Conservation (phyloP, 2,329 filamentous ascomycete species). For the Pseudopithomyces maydicus region DNA sequence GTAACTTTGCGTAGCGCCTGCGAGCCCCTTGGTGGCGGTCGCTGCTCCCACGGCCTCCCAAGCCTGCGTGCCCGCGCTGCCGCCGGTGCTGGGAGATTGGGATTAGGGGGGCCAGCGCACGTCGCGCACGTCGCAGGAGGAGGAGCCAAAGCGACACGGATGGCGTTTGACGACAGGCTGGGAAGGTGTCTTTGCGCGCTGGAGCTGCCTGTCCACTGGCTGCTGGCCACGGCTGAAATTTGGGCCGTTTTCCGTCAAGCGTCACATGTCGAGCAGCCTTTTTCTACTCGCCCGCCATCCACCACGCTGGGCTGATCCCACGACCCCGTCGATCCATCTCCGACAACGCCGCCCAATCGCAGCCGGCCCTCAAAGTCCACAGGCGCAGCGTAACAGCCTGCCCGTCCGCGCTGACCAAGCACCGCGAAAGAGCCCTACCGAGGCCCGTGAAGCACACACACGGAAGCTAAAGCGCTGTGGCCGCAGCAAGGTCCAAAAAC, state of each 20-base stretch:
- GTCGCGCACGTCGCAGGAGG: not conserved
- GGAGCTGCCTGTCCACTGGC: slow-evolving; percentile 2
- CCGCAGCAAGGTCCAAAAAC: slow-evolving; percentile 15
- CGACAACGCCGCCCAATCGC: not conserved
- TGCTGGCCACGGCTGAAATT: not conserved
- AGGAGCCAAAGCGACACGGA: not conserved
- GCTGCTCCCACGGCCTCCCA: not conserved
- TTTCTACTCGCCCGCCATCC: slow-evolving; percentile 11
- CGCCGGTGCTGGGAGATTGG: no score
- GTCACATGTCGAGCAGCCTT: slow-evolving; percentile 7
- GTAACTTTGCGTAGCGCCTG: not conserved
- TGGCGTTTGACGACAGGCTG: slow-evolving; percentile 4
- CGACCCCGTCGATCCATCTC: slow-evolving; percentile 6
- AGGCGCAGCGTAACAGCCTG: not conserved
- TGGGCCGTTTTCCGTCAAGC: not conserved
- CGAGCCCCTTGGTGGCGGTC: slow-evolving; percentile 1
- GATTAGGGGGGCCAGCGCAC: no score
- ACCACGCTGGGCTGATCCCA: not conserved
- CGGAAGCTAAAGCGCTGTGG: slow-evolving; percentile 22
- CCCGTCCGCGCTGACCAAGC: slow-evolving; percentile 8
- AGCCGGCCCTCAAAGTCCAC: not conserved
- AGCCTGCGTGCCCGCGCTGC: no score
- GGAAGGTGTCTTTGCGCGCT: slow-evolving; percentile 7
- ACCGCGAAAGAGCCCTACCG: slow-evolving; percentile 14
- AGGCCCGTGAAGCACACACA: slow-evolving; percentile 9